Conservation (phyloP, 345 rosid species). For the Iberis pinnata region DNA sequence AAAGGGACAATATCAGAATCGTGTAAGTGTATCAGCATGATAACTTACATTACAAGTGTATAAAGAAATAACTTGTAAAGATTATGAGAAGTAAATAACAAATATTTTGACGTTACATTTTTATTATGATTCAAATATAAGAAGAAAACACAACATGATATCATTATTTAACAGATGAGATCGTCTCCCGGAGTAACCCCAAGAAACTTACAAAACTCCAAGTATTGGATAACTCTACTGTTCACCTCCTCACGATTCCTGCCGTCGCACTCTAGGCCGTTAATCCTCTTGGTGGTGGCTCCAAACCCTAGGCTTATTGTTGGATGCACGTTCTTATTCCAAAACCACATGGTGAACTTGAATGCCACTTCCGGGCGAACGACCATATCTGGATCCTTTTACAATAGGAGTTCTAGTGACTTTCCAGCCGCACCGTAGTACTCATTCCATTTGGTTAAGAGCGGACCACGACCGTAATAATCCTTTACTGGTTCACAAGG, state of each 20-base stretch:
- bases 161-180: conserved; percentile 12
- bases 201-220: conserved; percentile 36
- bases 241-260: conserved; percentile 26
- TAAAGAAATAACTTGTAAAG: too few species aligned
- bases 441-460: conserved; percentile 49
- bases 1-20: too few species aligned
- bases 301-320: conserved; percentile 42
- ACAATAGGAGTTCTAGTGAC: conserved; percentile 33
- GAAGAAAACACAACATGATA: too few species aligned
- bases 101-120: too few species aligned
- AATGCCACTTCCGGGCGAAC: conserved; percentile 38
- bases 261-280: conserved; percentile 49
- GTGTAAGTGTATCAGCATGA: too few species aligned
- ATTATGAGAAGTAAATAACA: too few species aligned
- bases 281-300: conserved; percentile 40
- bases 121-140: too few species aligned
- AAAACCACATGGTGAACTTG: conserved; percentile 50
- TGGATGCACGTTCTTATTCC: conserved; percentile 45
- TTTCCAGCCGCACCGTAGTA: conserved; percentile 50
- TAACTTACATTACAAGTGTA: too few species aligned
- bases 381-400: conserved; percentile 43
- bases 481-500: conserved; percentile 33
- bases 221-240: conserved; percentile 33
- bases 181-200: conserved; percentile 35
- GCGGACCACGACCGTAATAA: conserved; percentile 54